Evolutionary conservation across 352 stramenopile species (phyloP), one percentile per base, ranked within the genome.

Genomic region (Phytopythium boreale): DNA sequence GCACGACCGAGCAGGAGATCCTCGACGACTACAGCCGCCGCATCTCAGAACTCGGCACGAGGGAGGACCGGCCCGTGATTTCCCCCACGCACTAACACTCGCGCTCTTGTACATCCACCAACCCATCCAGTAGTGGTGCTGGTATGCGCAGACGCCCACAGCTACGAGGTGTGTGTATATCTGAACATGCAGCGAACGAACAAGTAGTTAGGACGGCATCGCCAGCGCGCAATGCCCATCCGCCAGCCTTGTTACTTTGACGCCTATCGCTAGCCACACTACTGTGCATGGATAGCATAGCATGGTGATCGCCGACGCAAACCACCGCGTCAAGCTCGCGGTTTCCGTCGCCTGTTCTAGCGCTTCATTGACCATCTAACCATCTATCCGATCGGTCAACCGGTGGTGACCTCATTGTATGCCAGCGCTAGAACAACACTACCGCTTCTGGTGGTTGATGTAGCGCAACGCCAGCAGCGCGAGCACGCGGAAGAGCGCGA

Each of bases 1-100:
- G 81, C 4, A 88, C 79, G 55, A 76, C 66, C 9, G 81, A 89
- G 62, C 68, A 84, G 60, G 78, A 90, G 64, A 85, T 89, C 67
- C 70, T 84, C 44, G 78, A 90, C 59, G 76, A 84, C 49, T 82
- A 87, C 57, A 83, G 74, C 31, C 75, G 76, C 14, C 68, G 73
- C 53, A 64, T 87, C 41, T 89, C 82, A 22, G 58, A 69, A n/a
- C 72, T 88, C 12, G 77, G 79, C 36, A 56, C 69, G 22, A 46
- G 73, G 5, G 70, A 71, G 55, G 53, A 46, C n/a, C 34, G 29
- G 15, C 20, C 53, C 29, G 14, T 59, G 0, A 59, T 31, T 8
- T 59, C 53, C 0, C 53, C 49, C 63, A 34, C 29, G 49, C 49
- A 37, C 4, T 56, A 36, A 22, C 15, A 6, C 24, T 11, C 24